Conservation (phyloP, 1,284 basidiomycete species). For the Ganoderma meredithae region DNA sequence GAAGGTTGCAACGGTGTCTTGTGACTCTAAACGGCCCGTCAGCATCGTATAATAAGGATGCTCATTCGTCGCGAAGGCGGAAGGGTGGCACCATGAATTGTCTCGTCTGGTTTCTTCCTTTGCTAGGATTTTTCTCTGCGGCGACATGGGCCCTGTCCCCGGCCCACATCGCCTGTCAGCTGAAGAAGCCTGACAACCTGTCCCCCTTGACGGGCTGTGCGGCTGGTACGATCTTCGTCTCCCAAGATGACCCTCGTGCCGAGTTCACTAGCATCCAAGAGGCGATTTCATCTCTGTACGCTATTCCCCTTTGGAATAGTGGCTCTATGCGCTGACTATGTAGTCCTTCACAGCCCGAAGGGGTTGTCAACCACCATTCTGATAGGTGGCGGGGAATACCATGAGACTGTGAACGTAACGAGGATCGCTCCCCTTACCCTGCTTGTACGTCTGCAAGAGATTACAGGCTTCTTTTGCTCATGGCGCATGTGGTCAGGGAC, state of each 20-base stretch:
- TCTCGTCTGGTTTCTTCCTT: neutral
- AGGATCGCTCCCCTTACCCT: conserved; percentile 61
- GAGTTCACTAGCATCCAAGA: conserved; percentile 58
- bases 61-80: neutral
- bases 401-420: conserved; percentile 66
- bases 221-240: conserved; percentile 63
- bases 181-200: conserved; percentile 49
- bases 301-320: neutral
- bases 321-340: neutral
- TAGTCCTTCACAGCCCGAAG: conserved; percentile 43
- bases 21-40: conserved; percentile 22
- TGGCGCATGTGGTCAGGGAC: conserved; percentile 49
- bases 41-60: conserved; percentile 9
- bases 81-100: neutral
- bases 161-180: conserved; percentile 55
- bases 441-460: conserved; percentile 45
- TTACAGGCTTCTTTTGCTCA: neutral
- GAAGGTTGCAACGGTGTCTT: conserved; percentile 4
- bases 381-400: conserved; percentile 68
- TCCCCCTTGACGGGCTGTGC: conserved; percentile 63
- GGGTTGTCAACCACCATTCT: conserved; percentile 55
- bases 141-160: conserved; percentile 50
- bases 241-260: conserved; percentile 52
- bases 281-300: conserved; percentile 61
- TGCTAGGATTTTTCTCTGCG: neutral